A percentile compares a stretch with the other conserved stretches of the same genome.
phyloP scores from a whole-genome alignment of 148 eudicot species.

The Salicornia ramosissima region DNA sequence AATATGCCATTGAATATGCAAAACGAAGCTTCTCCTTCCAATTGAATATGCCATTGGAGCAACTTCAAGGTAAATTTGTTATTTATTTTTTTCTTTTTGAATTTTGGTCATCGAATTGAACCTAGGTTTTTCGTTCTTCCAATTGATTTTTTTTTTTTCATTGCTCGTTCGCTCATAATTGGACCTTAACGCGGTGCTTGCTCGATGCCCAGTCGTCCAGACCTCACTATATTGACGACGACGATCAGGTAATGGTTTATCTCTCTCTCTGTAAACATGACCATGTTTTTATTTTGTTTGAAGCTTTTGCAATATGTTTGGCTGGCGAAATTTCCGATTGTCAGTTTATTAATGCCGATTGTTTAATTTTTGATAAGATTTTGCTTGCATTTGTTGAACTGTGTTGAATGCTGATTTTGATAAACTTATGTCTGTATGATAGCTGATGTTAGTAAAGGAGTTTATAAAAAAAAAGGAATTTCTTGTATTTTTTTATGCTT shows the following conservation, averaged over 20 bases:
- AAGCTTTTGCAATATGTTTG: background rate
- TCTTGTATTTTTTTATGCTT: background rate
- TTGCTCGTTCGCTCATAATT: too few relatives aligned
- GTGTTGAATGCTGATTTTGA: background rate
- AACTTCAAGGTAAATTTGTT: too few relatives aligned
- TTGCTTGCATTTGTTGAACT: background rate
- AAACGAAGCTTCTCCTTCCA: too few relatives aligned
- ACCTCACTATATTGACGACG: too few relatives aligned
- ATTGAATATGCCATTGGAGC: too few relatives aligned
- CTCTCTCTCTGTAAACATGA: background rate
- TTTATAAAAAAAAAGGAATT: background rate
- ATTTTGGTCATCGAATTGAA: too few relatives aligned
- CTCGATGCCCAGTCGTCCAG: too few relatives aligned
- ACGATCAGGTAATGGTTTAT: conserved; percentile 36
- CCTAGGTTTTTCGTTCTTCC: too few relatives aligned
- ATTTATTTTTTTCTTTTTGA: too few relatives aligned
- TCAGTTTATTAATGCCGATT: background rate
- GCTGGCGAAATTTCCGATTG: background rate
- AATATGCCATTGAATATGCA: too few relatives aligned
- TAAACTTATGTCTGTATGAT: conserved; percentile 1
- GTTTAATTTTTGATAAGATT: background rate
- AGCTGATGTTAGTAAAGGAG: background rate
- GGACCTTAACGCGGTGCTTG: too few relatives aligned
- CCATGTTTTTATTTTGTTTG: background rate
- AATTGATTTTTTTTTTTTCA: too few relatives aligned